phyloP scores from a whole-genome alignment of 2,329 filamentous ascomycete genomes.

The Penicillium occitanis region DNA sequence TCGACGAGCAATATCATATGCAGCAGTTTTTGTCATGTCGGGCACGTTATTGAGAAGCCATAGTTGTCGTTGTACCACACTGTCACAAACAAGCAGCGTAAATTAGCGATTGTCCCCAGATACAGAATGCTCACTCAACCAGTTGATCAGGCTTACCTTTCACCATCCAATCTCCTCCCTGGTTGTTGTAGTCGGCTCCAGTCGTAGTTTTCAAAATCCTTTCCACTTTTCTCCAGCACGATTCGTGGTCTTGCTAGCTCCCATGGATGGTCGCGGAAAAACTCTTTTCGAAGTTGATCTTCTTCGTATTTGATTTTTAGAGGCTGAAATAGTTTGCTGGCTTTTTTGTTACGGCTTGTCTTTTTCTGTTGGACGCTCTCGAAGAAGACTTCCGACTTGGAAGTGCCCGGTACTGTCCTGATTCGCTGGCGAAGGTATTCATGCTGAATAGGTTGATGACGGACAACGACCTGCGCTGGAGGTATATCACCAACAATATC shows the following conservation, averaged over 20 bases:
- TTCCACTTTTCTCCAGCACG: slow-evolving; percentile 80
- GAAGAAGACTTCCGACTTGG: slow-evolving; percentile 37
- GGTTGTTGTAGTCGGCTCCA: slow-evolving; percentile 78
- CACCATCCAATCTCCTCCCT: slow-evolving; percentile 75
- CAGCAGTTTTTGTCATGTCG: slow-evolving; percentile 61
- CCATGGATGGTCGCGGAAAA: slow-evolving; percentile 96
- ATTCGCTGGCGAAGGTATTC: slow-evolving; percentile 42
- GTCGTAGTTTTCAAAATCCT: slow-evolving; percentile 71
- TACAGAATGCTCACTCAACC: neutral
- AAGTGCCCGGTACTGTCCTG: slow-evolving; percentile 32
- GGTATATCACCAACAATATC: slow-evolving; percentile 57
- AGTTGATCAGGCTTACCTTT: slow-evolving; percentile 60
- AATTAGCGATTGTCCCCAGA: neutral
- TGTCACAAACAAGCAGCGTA: slow-evolving; percentile 40
- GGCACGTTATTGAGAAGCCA: slow-evolving; percentile 71
- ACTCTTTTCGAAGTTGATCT: slow-evolving; percentile 74
- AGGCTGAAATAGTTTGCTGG: slow-evolving; percentile 78
- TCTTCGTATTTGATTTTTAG: slow-evolving; percentile 77
- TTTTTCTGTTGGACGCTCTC: slow-evolving; percentile 35
- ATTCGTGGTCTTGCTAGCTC: slow-evolving; percentile 86
- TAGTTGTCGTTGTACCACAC: slow-evolving; percentile 87
- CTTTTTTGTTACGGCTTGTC: slow-evolving; percentile 58
- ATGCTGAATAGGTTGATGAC: slow-evolving; percentile 54
- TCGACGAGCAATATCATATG: slow-evolving; percentile 82
- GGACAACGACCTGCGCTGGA: slow-evolving; percentile 60